These are phyloP conservation scores for Thinopyrum obtusiflorum DNA, from an alignment of 202 grass and related monocot species.

Conservation along the genomic window DNA sequence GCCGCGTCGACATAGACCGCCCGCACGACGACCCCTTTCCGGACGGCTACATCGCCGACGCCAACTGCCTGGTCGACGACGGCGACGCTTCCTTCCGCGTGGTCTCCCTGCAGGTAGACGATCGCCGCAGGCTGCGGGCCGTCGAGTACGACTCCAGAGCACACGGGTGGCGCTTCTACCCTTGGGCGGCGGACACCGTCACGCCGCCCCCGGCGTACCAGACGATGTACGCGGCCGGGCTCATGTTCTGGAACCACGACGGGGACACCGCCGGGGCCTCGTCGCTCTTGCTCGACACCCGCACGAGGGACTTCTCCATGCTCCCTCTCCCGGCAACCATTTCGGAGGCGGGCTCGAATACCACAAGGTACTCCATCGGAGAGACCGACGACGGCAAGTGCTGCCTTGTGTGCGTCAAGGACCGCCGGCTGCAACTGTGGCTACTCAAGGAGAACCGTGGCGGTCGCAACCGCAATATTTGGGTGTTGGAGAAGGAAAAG, in stretches of 20 bases:
- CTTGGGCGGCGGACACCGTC: neutral
- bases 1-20: neutral
- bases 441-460: neutral
- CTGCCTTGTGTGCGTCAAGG: constrained; percentile 25
- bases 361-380: constrained; percentile 6
- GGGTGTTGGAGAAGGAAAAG: constrained; percentile 6
- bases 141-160: constrained; percentile 4
- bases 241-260: neutral
- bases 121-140: neutral
- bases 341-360: neutral
- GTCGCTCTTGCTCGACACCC: constrained; percentile 21
- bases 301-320: constrained; percentile 21
- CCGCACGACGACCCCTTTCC: neutral
- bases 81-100: constrained; percentile 8
- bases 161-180: neutral
- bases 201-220: neutral
- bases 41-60: neutral
- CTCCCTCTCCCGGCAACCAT: neutral
- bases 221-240: neutral
- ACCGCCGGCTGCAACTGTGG: constrained; percentile 3
- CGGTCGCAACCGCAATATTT: neutral
- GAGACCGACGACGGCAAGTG: constrained; percentile 12
- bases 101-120: constrained; percentile 2
- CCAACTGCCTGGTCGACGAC: neutral
- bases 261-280: too few relatives aligned